Conservation (phyloP, 768 basidiomycete species). For the Leucosporidium yakuticum region DNA sequence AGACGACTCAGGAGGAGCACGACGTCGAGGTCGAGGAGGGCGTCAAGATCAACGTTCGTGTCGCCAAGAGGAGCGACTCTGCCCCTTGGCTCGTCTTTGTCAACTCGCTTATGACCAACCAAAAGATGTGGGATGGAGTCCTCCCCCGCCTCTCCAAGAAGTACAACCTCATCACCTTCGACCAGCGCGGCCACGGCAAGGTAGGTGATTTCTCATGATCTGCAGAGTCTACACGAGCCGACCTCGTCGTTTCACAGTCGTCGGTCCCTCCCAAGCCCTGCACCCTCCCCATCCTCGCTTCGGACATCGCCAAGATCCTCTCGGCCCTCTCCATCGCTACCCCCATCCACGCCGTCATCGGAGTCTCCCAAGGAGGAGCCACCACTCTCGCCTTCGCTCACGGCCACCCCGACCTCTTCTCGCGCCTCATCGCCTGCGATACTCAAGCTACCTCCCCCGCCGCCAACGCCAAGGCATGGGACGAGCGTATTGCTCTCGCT, state of each 20-base stretch:
- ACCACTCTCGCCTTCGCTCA: slow-evolving; percentile 42
- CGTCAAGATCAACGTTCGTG: slow-evolving; percentile 27
- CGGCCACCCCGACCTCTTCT: slow-evolving; percentile 32
- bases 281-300: slow-evolving; percentile 39
- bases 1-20: slow-evolving; percentile 27
- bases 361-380: slow-evolving; percentile 44
- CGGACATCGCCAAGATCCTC: slow-evolving; percentile 41
- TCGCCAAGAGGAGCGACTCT: slow-evolving; percentile 25
- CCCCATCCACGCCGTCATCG: slow-evolving; percentile 41
- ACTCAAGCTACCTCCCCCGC: slow-evolving; percentile 42
- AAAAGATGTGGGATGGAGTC: slow-evolving; percentile 41
- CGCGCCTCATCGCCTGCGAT: slow-evolving; percentile 41
- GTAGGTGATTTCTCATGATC: slow-evolving; percentile 4
- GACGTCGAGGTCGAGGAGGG: slow-evolving; percentile 31
- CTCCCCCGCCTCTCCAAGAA: slow-evolving; percentile 36
- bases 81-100: slow-evolving; percentile 41
- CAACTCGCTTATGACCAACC: slow-evolving; percentile 44
- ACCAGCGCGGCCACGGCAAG: slow-evolving; percentile 44
- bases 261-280: slow-evolving; percentile 36
- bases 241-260: slow-evolving; percentile 22
- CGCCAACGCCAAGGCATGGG: slow-evolving; percentile 43
- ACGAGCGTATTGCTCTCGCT: slow-evolving; percentile 42
- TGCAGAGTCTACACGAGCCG: neutral
- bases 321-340: slow-evolving; percentile 35
- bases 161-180: slow-evolving; percentile 42